A percentile compares a stretch with the other conserved stretches of the same genome.
These are phyloP conservation scores for Tolypocladium amazonense DNA, from an alignment of 2,329 filamentous ascomycete species.

Conservation along the genomic window DNA sequence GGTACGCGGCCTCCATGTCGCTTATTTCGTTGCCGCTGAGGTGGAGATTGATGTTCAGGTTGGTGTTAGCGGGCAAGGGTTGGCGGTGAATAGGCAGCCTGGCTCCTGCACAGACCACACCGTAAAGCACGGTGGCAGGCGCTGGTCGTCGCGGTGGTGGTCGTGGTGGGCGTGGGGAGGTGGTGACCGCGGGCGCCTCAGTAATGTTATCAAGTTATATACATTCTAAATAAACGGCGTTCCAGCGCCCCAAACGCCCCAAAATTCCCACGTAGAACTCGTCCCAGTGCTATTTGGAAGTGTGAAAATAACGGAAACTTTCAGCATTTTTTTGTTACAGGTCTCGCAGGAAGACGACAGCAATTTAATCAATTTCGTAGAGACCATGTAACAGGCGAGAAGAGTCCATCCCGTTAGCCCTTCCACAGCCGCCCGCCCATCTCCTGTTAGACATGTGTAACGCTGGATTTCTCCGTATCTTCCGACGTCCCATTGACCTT, in stretches of 20 bases:
- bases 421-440: neutral
- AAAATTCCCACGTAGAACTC: no score
- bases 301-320: no score
- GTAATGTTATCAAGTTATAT: no score
- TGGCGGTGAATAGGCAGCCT: neutral
- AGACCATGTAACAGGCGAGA: neutral
- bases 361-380: neutral
- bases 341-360: no score
- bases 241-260: no score
- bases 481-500: neutral
- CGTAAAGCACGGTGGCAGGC: neutral
- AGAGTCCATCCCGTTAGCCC: neutral
- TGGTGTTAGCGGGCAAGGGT: neutral
- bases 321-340: no score
- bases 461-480: constrained; percentile 3
- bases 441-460: constrained; percentile 18
- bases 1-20: neutral
- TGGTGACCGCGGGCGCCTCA: no score
- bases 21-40: neutral
- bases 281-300: no score
- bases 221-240: no score
- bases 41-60: no score
- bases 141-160: no score
- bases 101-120: neutral
- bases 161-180: no score